Base-by-base conservation (phyloP, 768 basidiomycete genomes). In the Imleria badia region DNA sequence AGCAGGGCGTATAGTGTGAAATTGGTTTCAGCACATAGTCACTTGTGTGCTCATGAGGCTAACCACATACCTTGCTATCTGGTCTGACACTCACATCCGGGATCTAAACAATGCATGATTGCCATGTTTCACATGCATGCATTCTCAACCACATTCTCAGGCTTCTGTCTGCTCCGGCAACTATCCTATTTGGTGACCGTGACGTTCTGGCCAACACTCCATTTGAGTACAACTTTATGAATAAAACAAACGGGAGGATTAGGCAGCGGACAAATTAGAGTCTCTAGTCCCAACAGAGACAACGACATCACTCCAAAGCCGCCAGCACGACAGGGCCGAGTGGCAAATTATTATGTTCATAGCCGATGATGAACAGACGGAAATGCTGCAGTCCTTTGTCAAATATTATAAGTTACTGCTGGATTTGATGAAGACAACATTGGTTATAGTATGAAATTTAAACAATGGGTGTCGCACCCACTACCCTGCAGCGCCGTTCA, bases 401-500 rank as follows among this genome's bases (percentile, higher is more conserved):
- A 63, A 56, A 61, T 66, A 68, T 35, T 38, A 55, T 60, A 64
- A 62, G 58, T 66, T 60, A 66, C 44, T 36, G 30, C 33, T 29
- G 40, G 17, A 23, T 38, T 50, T 26, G 30, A 19, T 26, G 41
- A 20, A 23, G 39, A 45, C 41, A 36, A 55, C 52, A 41, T 20
- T 22, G 19, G 46, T 42, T 42, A 44, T 20, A 51, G 23, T 52
- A 38, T 29, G 42, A 34, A 36, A 33, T 31, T 38, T 54, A 20
- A 22, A 36, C 43, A 34, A 36, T 15, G 40, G 23, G 45, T 49
- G 14, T 52, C 22, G 19, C 30, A 38, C 50, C 36, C 38, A 52
- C 30, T 57, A 52, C 30, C 40, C 43, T 17, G 36, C 17, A 35
- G 23, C 15, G 44, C 42, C 36, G 40, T 75, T 83, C 63, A 75